phyloP scores from a whole-genome alignment of 257 asterid genomes.

The Ajuga chamaepitys region DNA sequence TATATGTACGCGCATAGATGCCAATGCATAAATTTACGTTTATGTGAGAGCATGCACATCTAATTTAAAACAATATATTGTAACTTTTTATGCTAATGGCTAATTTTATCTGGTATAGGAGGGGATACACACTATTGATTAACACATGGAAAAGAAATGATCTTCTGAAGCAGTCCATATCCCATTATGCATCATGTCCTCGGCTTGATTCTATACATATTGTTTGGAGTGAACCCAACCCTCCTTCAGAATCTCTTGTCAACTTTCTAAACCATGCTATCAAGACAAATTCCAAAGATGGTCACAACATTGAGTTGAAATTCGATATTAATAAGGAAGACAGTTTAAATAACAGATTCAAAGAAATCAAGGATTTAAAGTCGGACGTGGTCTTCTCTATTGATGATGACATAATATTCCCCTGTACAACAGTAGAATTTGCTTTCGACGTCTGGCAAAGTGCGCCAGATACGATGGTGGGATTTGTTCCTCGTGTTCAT shows the following conservation, averaged over 20 bases:
- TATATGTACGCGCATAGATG: not conserved
- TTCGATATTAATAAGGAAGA: conserved; percentile 70
- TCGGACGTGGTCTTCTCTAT: conserved; percentile 72
- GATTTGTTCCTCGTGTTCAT: conserved; percentile 86
- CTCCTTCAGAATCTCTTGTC: conserved; percentile 59
- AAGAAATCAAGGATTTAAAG: conserved; percentile 69
- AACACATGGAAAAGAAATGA: conserved; percentile 92
- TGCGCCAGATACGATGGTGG: conserved; percentile 82
- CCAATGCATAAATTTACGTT: not conserved
- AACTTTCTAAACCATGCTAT: conserved; percentile 40
- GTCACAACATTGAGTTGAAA: conserved; percentile 48
- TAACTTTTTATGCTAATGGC: not conserved
- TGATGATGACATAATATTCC: conserved; percentile 76
- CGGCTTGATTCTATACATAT: conserved; percentile 63
- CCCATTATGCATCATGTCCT: conserved; percentile 70
- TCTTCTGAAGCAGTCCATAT: conserved; percentile 64
- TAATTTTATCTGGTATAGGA: conserved; percentile 33
- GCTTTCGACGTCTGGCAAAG: conserved; percentile 75
- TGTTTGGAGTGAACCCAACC: conserved; percentile 80
- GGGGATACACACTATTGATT: conserved; percentile 69
- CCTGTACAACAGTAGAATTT: conserved; percentile 61
- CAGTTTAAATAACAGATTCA: conserved; percentile 83
- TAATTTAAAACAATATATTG: not conserved
- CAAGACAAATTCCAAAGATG: conserved; percentile 32
- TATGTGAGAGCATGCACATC: not conserved